phyloP scores from a whole-genome alignment of 2,329 filamentous ascomycete genomes.

The Alternaria solani region DNA sequence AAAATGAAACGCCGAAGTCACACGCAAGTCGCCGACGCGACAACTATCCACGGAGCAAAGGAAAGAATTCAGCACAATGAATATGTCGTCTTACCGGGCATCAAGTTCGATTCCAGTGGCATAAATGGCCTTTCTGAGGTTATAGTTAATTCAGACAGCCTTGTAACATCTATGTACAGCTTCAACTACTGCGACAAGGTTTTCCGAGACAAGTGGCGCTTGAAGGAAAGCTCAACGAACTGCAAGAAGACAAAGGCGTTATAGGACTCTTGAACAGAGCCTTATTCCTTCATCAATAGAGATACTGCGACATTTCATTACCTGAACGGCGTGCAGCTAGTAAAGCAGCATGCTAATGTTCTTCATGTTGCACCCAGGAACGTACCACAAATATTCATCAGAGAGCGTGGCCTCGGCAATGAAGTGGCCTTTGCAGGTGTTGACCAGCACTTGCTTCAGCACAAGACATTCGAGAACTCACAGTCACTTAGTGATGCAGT shows the following conservation, averaged over 20 bases:
- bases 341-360: constrained; percentile 47
- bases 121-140: constrained; percentile 47
- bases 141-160: constrained; percentile 40
- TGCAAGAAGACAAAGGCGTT: constrained; percentile 47
- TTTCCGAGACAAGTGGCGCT: constrained; percentile 36
- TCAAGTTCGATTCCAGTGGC: constrained; percentile 38
- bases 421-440: constrained; percentile 50
- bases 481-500: constrained; percentile 52
- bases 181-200: constrained; percentile 52
- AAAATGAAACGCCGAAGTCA: background rate
- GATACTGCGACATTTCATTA: constrained; percentile 47
- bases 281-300: constrained; percentile 45
- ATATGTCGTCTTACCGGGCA: constrained; percentile 65
- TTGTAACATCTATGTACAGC: constrained; percentile 49
- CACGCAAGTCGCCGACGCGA: background rate
- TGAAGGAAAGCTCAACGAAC: constrained; percentile 45
- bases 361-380: constrained; percentile 51
- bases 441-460: constrained; percentile 42
- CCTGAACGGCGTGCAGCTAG: constrained; percentile 31
- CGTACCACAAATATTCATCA: constrained; percentile 47
- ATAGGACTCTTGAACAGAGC: constrained; percentile 49
- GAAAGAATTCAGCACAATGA: constrained; percentile 66
- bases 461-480: constrained; percentile 48
- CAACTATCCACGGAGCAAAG: background rate
- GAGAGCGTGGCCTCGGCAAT: constrained; percentile 44